phyloP scores from a whole-genome alignment of 2,329 filamentous ascomycete genomes.

The Cercospora beticola region DNA sequence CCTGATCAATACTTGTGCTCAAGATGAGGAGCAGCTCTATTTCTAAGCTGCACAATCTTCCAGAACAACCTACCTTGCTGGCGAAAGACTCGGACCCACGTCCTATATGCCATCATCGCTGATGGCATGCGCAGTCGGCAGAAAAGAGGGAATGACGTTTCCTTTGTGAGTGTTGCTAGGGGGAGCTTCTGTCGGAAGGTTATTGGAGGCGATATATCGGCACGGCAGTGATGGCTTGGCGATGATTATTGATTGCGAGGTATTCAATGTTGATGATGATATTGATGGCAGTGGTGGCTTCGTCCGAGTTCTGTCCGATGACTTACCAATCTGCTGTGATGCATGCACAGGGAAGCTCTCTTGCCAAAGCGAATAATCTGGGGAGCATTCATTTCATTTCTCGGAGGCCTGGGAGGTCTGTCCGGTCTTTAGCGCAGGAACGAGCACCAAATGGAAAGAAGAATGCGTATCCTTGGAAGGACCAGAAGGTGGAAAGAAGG shows the following conservation, averaged over 20 bases:
- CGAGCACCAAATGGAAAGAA: neutral
- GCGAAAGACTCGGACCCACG: conserved; percentile 1
- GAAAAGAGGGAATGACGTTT: conserved; percentile 15
- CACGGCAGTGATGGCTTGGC: neutral
- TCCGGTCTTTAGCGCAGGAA: neutral
- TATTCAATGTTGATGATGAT: neutral
- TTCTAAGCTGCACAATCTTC: conserved; percentile 12
- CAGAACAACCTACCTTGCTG: conserved; percentile 10
- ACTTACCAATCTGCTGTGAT: neutral
- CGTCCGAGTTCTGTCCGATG: neutral
- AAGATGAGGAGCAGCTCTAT: neutral
- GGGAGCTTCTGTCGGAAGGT: neutral
- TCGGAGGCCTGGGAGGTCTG: neutral
- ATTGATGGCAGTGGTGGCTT: neutral
- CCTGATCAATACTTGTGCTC: neutral
- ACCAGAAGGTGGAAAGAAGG: neutral
- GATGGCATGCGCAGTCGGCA: conserved; percentile 6
- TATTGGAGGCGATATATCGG: neutral
- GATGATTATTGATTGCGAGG: neutral
- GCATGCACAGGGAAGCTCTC: neutral
- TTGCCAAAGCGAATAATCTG: neutral
- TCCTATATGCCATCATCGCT: conserved; percentile 3
- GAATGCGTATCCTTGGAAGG: neutral
- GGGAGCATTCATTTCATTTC: neutral
- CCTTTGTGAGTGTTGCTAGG: neutral